phyloP scores from a whole-genome alignment of 805 yeast species.

The Wickerhamomyces bovis region DNA sequence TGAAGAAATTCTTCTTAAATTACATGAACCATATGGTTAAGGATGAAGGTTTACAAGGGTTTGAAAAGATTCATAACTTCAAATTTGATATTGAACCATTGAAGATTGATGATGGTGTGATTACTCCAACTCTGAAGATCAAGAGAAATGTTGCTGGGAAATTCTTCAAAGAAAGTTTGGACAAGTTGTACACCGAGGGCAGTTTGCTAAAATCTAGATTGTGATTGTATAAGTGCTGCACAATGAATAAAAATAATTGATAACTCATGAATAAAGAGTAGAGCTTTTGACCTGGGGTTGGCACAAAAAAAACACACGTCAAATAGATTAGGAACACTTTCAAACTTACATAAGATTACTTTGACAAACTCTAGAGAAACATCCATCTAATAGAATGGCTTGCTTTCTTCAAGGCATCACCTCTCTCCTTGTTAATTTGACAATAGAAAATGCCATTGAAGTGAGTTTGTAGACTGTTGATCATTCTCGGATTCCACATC shows the following conservation, averaged over 20 bases:
- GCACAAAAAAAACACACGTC: not conserved
- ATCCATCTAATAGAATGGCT: not conserved
- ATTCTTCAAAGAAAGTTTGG: conserved; percentile 31
- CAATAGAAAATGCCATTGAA: not conserved
- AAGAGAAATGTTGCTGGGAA: conserved; percentile 37
- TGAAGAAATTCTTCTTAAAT: conserved; percentile 7
- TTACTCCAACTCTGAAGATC: conserved; percentile 51
- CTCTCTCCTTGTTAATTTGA: not conserved
- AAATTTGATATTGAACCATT: conserved; percentile 42
- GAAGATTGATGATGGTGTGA: conserved; percentile 40
- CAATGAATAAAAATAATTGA: too few species aligned
- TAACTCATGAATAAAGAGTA: too few species aligned
- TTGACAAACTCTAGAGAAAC: too few species aligned
- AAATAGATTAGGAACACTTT: too few species aligned
- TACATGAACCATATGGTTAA: conserved; percentile 5
- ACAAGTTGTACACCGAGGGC: conserved; percentile 38
- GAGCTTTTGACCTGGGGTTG: not conserved
- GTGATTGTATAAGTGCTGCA: not conserved
- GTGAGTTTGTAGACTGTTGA: too few species aligned
- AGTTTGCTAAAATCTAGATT: not conserved
- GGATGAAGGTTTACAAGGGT: conserved; percentile 34
- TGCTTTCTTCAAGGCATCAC: not conserved
- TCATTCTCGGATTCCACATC: too few species aligned
- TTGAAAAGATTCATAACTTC: conserved; percentile 45
- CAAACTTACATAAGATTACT: too few species aligned